Evolutionary conservation across 768 basidiomycete genomes (phyloP).

Genomic region (Botryobasidium botryosum): DNA sequence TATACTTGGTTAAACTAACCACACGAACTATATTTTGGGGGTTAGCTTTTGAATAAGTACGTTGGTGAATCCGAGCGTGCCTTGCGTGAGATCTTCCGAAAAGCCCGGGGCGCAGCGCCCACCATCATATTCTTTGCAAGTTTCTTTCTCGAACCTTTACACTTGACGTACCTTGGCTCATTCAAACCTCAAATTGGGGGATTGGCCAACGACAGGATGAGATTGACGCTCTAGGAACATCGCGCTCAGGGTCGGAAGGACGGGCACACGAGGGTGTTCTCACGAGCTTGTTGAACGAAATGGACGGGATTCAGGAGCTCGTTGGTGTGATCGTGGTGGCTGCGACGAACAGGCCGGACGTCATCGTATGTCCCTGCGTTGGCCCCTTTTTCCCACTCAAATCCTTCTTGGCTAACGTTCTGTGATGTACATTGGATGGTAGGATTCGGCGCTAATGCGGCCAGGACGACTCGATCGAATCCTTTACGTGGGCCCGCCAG

Average conservation of each 20-base stretch:
- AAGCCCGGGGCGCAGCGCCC: conserved; percentile 84
- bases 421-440: not conserved
- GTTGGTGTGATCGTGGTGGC: conserved; percentile 90
- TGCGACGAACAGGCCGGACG: conserved; percentile 90
- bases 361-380: conserved; percentile 40
- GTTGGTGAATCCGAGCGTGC: conserved; percentile 95
- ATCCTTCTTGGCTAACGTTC: not conserved
- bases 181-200: not conserved
- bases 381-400: not conserved
- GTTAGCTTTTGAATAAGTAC: conserved; percentile 86
- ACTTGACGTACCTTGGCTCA: not conserved
- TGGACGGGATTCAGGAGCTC: conserved; percentile 95
- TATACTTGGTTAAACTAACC: not conserved
- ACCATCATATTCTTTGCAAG: conserved; percentile 94
- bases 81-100: conserved; percentile 87
- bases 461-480: conserved; percentile 91
- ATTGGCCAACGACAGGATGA: conserved; percentile 52
- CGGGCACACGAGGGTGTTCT: conserved; percentile 75
- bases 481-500: conserved; percentile 86
- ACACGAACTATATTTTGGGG: not conserved
- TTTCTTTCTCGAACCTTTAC: conserved; percentile 8
- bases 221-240: conserved; percentile 81
- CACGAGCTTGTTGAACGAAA: conserved; percentile 87
- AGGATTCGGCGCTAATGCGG: conserved; percentile 92
- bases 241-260: conserved; percentile 39